Evolutionary conservation across 768 basidiomycete genomes (phyloP).

Genomic region (Coprinellus aureogranulatus): DNA sequence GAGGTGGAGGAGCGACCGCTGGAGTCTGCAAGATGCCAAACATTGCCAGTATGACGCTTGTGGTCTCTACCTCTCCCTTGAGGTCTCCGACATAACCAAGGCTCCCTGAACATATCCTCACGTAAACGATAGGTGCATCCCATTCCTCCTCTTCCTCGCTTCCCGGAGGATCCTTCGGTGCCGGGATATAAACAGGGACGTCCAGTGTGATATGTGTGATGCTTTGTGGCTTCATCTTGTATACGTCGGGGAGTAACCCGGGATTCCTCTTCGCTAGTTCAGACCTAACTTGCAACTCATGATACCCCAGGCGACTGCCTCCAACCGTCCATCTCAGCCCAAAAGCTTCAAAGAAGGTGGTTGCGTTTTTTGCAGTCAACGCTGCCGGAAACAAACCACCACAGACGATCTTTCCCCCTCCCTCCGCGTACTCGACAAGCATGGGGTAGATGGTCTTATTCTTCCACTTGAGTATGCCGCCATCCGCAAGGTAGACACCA

Average conservation of each 20-base stretch:
- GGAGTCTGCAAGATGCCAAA: slow-evolving; percentile 19
- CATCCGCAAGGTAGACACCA: slow-evolving; percentile 29
- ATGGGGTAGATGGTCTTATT: slow-evolving; percentile 20
- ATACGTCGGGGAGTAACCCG: neutral
- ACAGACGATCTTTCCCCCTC: slow-evolving; percentile 28
- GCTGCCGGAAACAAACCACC: slow-evolving; percentile 24
- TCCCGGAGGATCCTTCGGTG: neutral
- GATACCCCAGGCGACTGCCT: slow-evolving; percentile 7
- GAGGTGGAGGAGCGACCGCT: neutral
- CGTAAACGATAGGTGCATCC: slow-evolving; percentile 27
- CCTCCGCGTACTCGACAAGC: slow-evolving; percentile 24
- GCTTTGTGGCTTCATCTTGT: slow-evolving; percentile 7
- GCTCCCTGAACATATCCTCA: slow-evolving; percentile 24
- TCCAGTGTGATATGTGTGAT: slow-evolving; percentile 20
- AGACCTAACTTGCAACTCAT: slow-evolving; percentile 12
- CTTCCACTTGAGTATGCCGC: slow-evolving; percentile 15
- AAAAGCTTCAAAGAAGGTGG: slow-evolving; percentile 18
- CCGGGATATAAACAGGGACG: slow-evolving; percentile 24
- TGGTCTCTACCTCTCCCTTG: slow-evolving; percentile 24
- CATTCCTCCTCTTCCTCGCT: slow-evolving; percentile 3
- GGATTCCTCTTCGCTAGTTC: neutral
- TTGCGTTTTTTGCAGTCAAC: slow-evolving; percentile 12
- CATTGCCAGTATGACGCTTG: slow-evolving; percentile 31
- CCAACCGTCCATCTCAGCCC: slow-evolving; percentile 18
- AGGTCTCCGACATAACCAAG: slow-evolving; percentile 37